Evolutionary conservation across 208 protist species (phyloP), one percentile per base, ranked within the genome.

Genomic region (Crithidia bombi): DNA sequence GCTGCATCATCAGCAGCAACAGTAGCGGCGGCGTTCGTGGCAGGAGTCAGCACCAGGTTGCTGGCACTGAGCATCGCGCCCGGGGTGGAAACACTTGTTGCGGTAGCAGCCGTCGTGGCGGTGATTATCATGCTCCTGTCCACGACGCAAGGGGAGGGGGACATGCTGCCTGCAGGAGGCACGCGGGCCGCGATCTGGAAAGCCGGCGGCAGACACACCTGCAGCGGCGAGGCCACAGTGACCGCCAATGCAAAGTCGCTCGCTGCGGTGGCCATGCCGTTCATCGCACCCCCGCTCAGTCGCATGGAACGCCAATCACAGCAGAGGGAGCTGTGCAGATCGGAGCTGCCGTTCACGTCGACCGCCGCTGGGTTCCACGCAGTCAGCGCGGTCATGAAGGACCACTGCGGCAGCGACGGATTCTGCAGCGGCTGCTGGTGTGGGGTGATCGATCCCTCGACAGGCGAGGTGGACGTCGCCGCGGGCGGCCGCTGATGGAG

Each of bases 161-260:
- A 38, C 26, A 23, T 26, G 41, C 14, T 50, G 38, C 36, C 5
- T 25, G n/a, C n/a, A n/a, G 57, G 57, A 23, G 6, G 12, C 9
- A 12, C 15, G 39, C 39, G n/a, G 11, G 19, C 26, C 2, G 15
- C 35, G 33, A 56, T 41, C 1, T 46, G 46, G 15, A 56, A 26
- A 0, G 46, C 33, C 0, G 61, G 17, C 12, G 46, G 33, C 2
- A 47, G 21, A 3, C 17, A 47, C 44, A 41, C 26, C 15, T 38
- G 57, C 23, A 44, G 57, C 47, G 51, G 56, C 14, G 67, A 50
- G 17, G 12, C 26, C 21, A 30, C 39, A 3, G 49, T 23, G 17
- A 66, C 71, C 23, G 64, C 71, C 0, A 47, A 5, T 0, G 36
- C 50, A 21, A 77, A 67, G 49, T 77, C 71, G 32, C 49, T 67